Conservation (phyloP, 108 stramenopile species). For the Bacterosira constricta region DNA sequence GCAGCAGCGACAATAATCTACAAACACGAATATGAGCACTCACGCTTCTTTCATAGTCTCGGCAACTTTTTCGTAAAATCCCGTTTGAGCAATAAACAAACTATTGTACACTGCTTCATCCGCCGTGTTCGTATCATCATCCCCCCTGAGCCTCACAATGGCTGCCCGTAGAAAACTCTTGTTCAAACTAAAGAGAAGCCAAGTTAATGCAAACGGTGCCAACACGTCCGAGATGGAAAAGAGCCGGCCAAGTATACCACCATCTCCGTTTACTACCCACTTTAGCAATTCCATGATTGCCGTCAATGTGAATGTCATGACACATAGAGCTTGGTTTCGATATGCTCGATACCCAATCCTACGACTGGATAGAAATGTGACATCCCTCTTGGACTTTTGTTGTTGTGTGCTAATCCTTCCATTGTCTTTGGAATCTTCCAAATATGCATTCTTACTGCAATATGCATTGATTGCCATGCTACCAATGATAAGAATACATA, state of each 20-base stretch:
- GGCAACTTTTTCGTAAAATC: neutral
- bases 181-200: neutral
- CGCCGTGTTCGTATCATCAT: neutral
- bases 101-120: neutral
- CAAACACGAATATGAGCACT: too few species aligned
- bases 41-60: neutral
- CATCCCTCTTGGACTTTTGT: neutral
- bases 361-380: neutral
- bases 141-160: neutral
- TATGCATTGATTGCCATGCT: neutral
- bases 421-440: neutral
- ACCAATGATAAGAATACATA: neutral
- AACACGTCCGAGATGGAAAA: neutral
- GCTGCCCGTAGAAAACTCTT: neutral
- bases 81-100: neutral
- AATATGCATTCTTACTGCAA: neutral
- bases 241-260: neutral
- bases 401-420: neutral
- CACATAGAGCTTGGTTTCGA: slow-evolving; percentile 3
- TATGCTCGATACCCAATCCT: neutral
- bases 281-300: slow-evolving; percentile 2
- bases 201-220: neutral
- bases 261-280: neutral
- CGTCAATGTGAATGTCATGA: neutral
- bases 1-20: too few species aligned